Evolutionary conservation across 208 protist genomes (phyloP), one percentile per base, ranked within the genome.

Genomic region (Dictyostelium gargantuum): DNA sequence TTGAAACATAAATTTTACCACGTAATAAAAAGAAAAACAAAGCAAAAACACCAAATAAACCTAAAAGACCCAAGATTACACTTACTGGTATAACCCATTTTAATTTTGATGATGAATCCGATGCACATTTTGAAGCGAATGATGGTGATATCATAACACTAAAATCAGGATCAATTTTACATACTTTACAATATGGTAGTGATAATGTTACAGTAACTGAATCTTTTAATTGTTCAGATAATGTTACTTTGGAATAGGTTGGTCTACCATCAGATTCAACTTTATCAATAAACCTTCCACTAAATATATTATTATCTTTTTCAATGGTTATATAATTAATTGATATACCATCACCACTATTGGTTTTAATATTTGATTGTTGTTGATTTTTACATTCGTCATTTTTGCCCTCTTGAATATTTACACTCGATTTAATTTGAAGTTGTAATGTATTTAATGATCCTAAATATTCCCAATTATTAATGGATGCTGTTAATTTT

Each of bases 361-460:
- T 66, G 13, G 58, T 29, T 66, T 66, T 10, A 6, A 66, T 66
- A 17, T 32, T 19, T 15, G 58, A 66, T 15, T 1, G 29, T 66
- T 29, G 9, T n/a, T 26, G 9, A 15, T 66, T 32, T 48, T 48
- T 48, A 19, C 58, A 66, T 66, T 66, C 58, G 32, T 66, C 40
- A 10, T 75, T 4, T 35, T 5, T 11, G 6, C 19, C 50, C 6
- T 46, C 38, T 17, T 29, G 15, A 3, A 17, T 2, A 9, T 63
- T 15, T 17, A 66, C 50, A 21, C 10, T 29, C 6, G 76, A 81
- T 46, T 35, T 0, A 5, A 85, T 54, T 21, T 54, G 42, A 15
- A 85, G 6, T 56, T 85, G 44, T n/a, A 85, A 38, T 42, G 80
- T 75, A 42, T 85, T 85, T 21, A 85, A n/a, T 32, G 54, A 42